Evolutionary conservation across 1,284 basidiomycete species (phyloP), one percentile per base, ranked within the genome.

Genomic region (Ceratobasidium sp.): DNA sequence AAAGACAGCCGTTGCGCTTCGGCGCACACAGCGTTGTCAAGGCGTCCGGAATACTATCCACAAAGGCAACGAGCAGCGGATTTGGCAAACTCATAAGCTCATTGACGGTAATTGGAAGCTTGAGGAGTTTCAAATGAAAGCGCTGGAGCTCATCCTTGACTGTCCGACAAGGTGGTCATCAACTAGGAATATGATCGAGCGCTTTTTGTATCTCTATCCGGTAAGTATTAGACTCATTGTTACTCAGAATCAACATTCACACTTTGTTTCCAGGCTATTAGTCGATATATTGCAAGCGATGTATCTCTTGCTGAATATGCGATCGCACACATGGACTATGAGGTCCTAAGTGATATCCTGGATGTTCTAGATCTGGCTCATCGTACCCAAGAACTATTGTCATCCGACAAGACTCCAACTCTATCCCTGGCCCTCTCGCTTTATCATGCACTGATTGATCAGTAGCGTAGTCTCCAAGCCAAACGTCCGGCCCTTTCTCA

Each of bases 391-490:
- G 40, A 79, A 46, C 60, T 75, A 20, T 18, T 80, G 7, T 80
- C 79, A 15, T 70, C 73, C 15, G 79, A 80, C 51, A 42, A 44
- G 18, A 79, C 78, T 3, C 79, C 79, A 20, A 79, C 79, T 28
- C 55, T 79, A 12, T 26, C 64, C 0, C 46, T 58, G 9, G 79
- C 63, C 0, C 13, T 80, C 3, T 73, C 66, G 9, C 44, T 75
- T 28, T 79, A 72, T 18, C 66, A 77, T 23, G 40, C 46, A 3
- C 15, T 79, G 7, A 23, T 72, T 15, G n/a, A 53, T 15, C 23
- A 33, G 39, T 76, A 75, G 63, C 13, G 28, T 0, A 42, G 28
- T 4, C 56, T 77, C 15, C 53, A 61, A 15, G 18, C 13, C 26
- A 5, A 20, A 6, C 39, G 23, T 2, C 79, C 79, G 2, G 20